Evolutionary conservation across 2,329 filamentous ascomycete species (phyloP), one percentile per base, ranked within the genome.

Genomic region (Cladorrhinum sp.): DNA sequence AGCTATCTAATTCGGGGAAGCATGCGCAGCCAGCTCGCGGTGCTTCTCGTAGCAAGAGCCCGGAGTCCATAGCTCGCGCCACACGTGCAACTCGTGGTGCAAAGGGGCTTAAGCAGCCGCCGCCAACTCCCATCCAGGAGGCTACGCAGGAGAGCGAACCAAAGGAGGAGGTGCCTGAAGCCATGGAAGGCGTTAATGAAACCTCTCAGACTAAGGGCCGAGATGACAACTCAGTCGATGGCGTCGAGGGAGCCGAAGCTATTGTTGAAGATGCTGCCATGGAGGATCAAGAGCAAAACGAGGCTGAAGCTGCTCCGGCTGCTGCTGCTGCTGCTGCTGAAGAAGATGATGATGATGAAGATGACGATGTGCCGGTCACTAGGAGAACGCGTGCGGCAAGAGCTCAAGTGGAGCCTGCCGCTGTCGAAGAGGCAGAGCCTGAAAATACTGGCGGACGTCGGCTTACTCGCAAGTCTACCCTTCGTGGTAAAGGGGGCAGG

Each of bases 1-100:
- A 87, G 67, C 74, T 88, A 13, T 82, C 85, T 5, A 82, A 78
- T 66, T 87, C 85, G 7, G 85, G 85, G n/a, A 80, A 77, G 59
- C 85, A 88, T 64, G 80, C 78, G 20, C 77, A 77, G 45, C 70
- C 76, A 1, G 74, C 79, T 27, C 77, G 81, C 41, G 75, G 75
- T 18, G 79, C 80, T 48, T 83, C 82, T 25, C 77, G 76, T 58
- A 86, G 83, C 65, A 78, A 76, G 66, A 86, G 82, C 62, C 85
- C 85, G 0, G 85, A 88, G 64, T 69, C 79, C 2, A 69, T 77
- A 18, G 69, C 73, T 13, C 77, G 78, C 25, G 71, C 65, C 9
- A 75, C 72, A 2, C 75, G 82, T 61, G 72, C 78, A 4, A 80
- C 80, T 0, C 79, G 83, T 48, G 80, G 77, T 16, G 71, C 73